Evolutionary conservation across 805 yeast species (phyloP), one percentile per base, ranked within the genome.

Genomic region (Ogataea pilisensis): DNA sequence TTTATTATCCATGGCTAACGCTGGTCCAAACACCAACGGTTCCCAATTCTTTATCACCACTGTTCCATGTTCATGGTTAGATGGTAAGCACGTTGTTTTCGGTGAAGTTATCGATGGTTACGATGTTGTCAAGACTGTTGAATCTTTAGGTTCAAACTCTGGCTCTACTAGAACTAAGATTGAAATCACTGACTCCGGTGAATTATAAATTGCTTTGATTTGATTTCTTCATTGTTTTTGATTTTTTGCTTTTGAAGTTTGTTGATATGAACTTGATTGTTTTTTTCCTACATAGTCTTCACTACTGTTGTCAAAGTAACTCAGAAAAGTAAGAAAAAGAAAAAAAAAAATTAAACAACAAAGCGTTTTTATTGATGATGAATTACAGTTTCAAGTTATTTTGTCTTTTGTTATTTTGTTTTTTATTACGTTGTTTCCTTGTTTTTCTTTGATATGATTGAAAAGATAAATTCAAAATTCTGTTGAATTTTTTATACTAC

Each of bases 1-100:
- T 61, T 72, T 85, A 51, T 68, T 87, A 60, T 86, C 95, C 31
- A 87, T 87, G 96, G 96, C 96, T 49, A 87, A 87, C 55, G 84
- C 91, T 43, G 96, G 96, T 54, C 91, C 91, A 66, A 83, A 85
- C 78, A 85, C 95, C 63, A 87, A 87, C 63, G 93, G 95, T 19
- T 85, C 95, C 20, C 96, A 87, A 68, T 87, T 87, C 69, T 87
- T 86, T 72, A 81, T 87, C 62, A 84, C 95, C 55, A 83, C 90
- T 41, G 88, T 81, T 35, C 74, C 80, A 55, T 75, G 82, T 55
- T 82, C 86, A 49, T 82, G 87, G 86, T 76, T 82, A 64, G 86
- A 82, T 58, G 89, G 88, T 46, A 77, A 76, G 61, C 89, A 82
- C 68, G 85, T 80, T 63, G 89, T 82, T 41, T 82, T 80, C 50